Base-by-base conservation (phyloP, 768 basidiomycete species). In the Scleroderma bovista region DNA sequence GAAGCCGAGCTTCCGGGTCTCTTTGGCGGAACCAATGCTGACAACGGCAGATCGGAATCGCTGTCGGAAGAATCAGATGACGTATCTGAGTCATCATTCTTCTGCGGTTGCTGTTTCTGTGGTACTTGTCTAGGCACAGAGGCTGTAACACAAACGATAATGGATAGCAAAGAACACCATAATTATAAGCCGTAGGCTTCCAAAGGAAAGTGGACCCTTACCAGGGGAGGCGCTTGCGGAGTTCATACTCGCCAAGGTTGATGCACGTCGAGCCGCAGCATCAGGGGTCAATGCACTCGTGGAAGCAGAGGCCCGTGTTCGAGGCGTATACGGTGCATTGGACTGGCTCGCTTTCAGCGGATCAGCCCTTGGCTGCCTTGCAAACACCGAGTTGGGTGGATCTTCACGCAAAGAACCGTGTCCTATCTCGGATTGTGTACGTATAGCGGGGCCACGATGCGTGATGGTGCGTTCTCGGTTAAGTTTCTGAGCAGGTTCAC, bases 1-100 rank as follows among this genome's bases (percentile, higher is more conserved):
- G 75, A 76, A 11, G 69, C 61, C 2, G 83, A 74, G 54, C 83
- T 86, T 16, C 83, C 85, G 15, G 87, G 86, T 32, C 88, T 75
- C 43, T 72, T 75, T 11, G 87, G 86, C 0, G 72, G 72, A 7
- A 86, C 68, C 32, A 88, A 71, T 1, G 69, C 73, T 1, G 84
- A 81, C 32, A 91, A 72, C 12, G 87, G 88, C 2, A 80, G 76
- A 55, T 83, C 73, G 46, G 79, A 80, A 22, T 75, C 77, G 31
- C 72, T 72, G 50, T 74, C 62, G 11, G 64, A 62, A 17, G 66
- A 62, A 13, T 65, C 62, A 3, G 63, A 58, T 1, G 60, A 64
- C 16, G 59, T 57, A 49, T 69, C 60, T 2, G 57, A 55, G 37
- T 66, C 57, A 5, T 59, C 44, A 11, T 54, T 51, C 17, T 58